phyloP scores from a whole-genome alignment of 257 asterid genomes.

The Striga asiatica region DNA sequence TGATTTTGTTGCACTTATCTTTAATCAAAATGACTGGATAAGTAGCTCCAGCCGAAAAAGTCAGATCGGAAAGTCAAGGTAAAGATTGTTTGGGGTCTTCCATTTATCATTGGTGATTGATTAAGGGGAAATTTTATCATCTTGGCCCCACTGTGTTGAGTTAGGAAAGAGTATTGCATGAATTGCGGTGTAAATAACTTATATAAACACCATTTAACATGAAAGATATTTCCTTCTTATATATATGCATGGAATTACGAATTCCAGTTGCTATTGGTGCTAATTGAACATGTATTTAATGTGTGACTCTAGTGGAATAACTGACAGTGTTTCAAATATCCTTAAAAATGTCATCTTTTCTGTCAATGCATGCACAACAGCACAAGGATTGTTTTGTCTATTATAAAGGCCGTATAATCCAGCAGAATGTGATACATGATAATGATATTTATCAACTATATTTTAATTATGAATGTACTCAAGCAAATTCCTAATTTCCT shows the following conservation, averaged over 20 bases:
- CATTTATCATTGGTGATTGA: not conserved
- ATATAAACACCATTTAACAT: not conserved
- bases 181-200: not conserved
- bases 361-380: too few relatives aligned
- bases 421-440: too few relatives aligned
- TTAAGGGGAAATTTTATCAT: not conserved
- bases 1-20: not conserved
- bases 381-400: too few relatives aligned
- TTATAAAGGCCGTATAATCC: too few relatives aligned
- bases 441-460: not conserved
- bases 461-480: not conserved
- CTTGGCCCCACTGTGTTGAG: not conserved
- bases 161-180: conserved; percentile 4
- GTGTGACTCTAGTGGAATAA: not conserved
- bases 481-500: conserved; percentile 5
- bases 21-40: not conserved
- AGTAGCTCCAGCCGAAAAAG: not conserved
- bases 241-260: not conserved
- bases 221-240: not conserved
- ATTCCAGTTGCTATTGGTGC: not conserved
- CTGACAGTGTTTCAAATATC: too few relatives aligned
- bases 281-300: not conserved
- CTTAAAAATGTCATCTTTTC: too few relatives aligned
- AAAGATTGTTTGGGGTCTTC: not conserved
- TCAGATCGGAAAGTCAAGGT: not conserved